phyloP scores from a whole-genome alignment of 148 eudicot genomes.

The Rhododendron kiyosumense region DNA sequence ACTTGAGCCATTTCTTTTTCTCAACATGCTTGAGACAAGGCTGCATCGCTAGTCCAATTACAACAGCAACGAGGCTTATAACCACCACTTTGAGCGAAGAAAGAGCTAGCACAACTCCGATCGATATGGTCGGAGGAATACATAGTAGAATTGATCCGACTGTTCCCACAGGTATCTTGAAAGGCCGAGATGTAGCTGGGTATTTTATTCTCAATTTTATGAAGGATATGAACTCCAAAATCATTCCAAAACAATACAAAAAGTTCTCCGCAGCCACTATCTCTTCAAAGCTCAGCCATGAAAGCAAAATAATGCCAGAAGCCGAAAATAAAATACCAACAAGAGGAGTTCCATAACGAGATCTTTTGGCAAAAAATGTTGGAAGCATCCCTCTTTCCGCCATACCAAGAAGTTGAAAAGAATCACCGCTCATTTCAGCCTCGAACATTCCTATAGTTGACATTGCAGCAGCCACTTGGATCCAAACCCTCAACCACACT shows the following conservation, averaged over 20 bases:
- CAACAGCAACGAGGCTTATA: conserved; percentile 2
- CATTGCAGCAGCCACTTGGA: conserved; percentile 13
- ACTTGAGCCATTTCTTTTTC: background rate
- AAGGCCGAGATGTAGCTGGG: conserved; percentile 13
- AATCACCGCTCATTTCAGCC: conserved; percentile 12
- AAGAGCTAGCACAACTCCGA: background rate
- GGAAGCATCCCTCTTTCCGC: conserved; percentile 14
- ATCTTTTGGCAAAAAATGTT: conserved; percentile 1
- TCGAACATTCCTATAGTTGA: conserved; percentile 10
- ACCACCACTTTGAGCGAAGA: conserved; percentile 11
- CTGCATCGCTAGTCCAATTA: background rate
- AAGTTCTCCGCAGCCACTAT: background rate
- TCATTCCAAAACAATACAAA: conserved; percentile 7
- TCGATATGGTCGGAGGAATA: conserved; percentile 9
- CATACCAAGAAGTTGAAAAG: conserved; percentile 14
- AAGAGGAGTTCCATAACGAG: conserved; percentile 13
- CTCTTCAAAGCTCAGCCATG: conserved; percentile 9
- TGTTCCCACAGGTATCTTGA: conserved; percentile 9
- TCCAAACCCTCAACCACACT: conserved; percentile 11
- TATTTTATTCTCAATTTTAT: background rate
- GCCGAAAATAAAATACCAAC: conserved; percentile 9
- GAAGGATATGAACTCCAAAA: conserved; percentile 10
- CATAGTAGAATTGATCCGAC: conserved; percentile 4
- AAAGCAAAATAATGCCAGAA: conserved; percentile 7
- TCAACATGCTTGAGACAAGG: no score